These are phyloP conservation scores for Solanum verrucosum DNA, from an alignment of 257 asterid genomes.

Conservation along the genomic window DNA sequence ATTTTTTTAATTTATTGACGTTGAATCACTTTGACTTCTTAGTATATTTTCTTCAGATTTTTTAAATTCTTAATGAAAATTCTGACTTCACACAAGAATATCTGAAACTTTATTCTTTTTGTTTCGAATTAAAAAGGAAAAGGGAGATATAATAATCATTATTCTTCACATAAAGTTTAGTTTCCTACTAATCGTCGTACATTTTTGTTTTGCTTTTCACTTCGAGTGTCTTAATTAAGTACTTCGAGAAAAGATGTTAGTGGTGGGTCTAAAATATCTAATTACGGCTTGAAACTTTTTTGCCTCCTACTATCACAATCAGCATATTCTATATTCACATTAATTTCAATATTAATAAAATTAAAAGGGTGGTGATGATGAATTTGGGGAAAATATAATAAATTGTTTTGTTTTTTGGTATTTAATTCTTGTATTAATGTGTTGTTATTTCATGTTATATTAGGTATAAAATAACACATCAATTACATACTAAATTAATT, in stretches of 20 bases:
- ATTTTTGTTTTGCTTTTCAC: not conserved
- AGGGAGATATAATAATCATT: not conserved
- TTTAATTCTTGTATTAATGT: not conserved
- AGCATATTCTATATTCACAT: not conserved
- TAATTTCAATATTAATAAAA: not conserved
- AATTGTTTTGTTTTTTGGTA: not conserved
- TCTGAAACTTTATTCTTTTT: not conserved
- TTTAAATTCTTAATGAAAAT: not conserved
- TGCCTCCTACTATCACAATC: not conserved
- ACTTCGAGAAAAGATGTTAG: not conserved
- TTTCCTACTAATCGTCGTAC: not conserved
- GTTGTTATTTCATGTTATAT: not conserved
- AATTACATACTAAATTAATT: not conserved
- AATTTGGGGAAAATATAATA: not conserved
- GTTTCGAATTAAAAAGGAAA: not conserved
- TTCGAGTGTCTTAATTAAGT: not conserved
- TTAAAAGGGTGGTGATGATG: not conserved
- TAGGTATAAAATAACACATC: not conserved
- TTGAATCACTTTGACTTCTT: too few relatives aligned
- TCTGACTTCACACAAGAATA: rapidly evolving
- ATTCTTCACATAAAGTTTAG: not conserved
- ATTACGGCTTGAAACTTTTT: not conserved
- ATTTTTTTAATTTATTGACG: not conserved
- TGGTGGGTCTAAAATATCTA: not conserved
- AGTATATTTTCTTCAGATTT: not conserved